phyloP scores from a whole-genome alignment of 768 basidiomycete species.

The Gloeophyllum trabeum region DNA sequence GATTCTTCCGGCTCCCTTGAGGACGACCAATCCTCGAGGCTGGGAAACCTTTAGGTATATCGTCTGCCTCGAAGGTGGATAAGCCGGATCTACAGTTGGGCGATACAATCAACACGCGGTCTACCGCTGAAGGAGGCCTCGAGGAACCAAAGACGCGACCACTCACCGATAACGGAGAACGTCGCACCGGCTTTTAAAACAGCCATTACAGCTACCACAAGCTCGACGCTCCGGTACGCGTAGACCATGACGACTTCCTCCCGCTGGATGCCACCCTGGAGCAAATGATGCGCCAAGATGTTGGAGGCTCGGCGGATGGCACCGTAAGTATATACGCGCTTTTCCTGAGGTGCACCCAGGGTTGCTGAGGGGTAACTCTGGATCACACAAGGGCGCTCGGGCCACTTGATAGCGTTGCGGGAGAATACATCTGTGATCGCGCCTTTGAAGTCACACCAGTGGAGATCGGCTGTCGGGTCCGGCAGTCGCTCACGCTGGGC shows the following conservation, averaged over 20 bases:
- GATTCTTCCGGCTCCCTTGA: constrained; percentile 83
- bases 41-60: constrained; percentile 89
- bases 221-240: constrained; percentile 90
- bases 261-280: constrained; percentile 75
- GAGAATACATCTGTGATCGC: constrained; percentile 96
- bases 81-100: constrained; percentile 80
- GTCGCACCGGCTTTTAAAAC: constrained; percentile 92
- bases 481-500: constrained; percentile 64
- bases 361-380: constrained; percentile 47
- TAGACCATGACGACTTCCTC: constrained; percentile 99
- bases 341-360: constrained; percentile 34
- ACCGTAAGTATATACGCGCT: constrained; percentile 61
- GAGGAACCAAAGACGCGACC: constrained; percentile 17
- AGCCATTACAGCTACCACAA: constrained; percentile 95
- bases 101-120: too few species aligned
- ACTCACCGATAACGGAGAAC: constrained; percentile 95
- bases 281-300: constrained; percentile 80
- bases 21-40: constrained; percentile 82
- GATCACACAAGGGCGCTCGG: constrained; percentile 81
- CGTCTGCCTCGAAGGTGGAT: constrained; percentile 86
- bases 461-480: constrained; percentile 74
- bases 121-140: not conserved
- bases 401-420: constrained; percentile 67
- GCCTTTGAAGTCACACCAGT: constrained; percentile 97
- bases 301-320: constrained; percentile 81